Percentiles rank a stretch among this genome's conserved stretches.
Conservation (phyloP, 441 rosid genomes). For the Isatis lusitanica region DNA sequence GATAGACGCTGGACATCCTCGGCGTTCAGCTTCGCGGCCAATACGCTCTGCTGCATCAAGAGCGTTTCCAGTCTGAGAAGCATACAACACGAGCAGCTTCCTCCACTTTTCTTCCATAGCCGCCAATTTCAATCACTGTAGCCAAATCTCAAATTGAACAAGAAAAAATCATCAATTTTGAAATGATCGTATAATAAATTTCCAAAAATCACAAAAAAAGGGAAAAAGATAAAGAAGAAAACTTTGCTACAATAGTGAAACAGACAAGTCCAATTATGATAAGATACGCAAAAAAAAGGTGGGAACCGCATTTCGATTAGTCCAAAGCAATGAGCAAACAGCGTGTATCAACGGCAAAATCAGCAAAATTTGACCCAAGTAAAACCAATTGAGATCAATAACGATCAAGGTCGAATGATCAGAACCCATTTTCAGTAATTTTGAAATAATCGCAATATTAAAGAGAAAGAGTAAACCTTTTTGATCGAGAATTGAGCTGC, state of each 20-base stretch:
- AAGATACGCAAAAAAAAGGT: constrained; percentile 7
- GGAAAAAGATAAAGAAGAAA: neutral
- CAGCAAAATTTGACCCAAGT: neutral
- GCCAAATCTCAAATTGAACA: neutral
- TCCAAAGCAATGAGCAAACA: neutral
- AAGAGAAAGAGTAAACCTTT: constrained; percentile 17
- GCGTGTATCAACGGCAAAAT: neutral
- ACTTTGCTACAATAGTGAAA: constrained; percentile 5
- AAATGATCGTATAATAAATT: neutral
- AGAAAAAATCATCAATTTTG: neutral
- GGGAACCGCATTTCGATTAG: neutral
- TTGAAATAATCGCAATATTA: neutral
- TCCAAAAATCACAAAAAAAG: neutral
- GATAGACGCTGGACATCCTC: constrained; percentile 57
- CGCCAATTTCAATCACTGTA: neutral
- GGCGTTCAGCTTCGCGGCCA: constrained; percentile 72
- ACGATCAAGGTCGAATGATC: constrained; percentile 12
- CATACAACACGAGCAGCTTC: constrained; percentile 60
- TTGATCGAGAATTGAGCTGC: constrained; percentile 25
- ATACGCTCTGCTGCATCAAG: constrained; percentile 83
- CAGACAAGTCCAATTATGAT: constrained; percentile 14
- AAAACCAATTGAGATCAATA: constrained; percentile 4
- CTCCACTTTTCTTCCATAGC: constrained; percentile 41
- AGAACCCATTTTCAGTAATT: constrained; percentile 8
- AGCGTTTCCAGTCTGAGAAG: constrained; percentile 85